Base-by-base conservation (phyloP, 2,329 filamentous ascomycete genomes). In the Cordyceps militaris region DNA sequence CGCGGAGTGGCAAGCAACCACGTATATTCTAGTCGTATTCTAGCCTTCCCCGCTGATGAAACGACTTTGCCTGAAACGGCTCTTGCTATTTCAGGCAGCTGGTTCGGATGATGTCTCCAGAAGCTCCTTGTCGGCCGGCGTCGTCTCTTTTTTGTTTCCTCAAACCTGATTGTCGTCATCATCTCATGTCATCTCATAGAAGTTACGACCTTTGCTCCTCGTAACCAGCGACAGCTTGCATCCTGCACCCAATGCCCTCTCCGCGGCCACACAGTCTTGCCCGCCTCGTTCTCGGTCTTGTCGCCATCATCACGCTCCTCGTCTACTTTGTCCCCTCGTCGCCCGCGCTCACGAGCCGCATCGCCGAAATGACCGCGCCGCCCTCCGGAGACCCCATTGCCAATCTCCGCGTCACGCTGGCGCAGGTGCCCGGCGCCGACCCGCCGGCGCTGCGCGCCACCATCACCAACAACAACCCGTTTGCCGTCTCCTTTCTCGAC, bases 391-490 rank as follows among this genome's bases (percentile, higher is more conserved):
- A 42, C 26, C 63, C 63, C 24, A 46, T 65, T 16, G 30, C 43
- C 28, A 58, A 68, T 63, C 69, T 74, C 38, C 63, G 62, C 24
- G 67, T 73, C 32, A 64, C 67, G 57, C 63, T 71, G 32, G 61
- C 63, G 53, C 69, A 73, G 60, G 67, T 69, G 21, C 64, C 36
- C 13, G 24, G 63, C 51, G 59, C 64, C 24, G 69, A 68, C 60
- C 68, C 70, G 49, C 70, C 67, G 16, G 68, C 68, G n/a, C 59
- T 76, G 28, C 63, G 65, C 11, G 61, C 73, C 58, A 67, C 65
- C 21, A 69, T 75, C 47, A 70, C 69, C 60, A 76, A 76, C 67
- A 66, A 66, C 10, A 64, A 70, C 60, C 61, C 67, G n/a, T 50
- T 61, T 26, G 61, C 70, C 28, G 66, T 75, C 44, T 74, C 71